Conservation (phyloP, 2,329 filamentous ascomycete species). For the Sphaerostilbella broomeana region DNA sequence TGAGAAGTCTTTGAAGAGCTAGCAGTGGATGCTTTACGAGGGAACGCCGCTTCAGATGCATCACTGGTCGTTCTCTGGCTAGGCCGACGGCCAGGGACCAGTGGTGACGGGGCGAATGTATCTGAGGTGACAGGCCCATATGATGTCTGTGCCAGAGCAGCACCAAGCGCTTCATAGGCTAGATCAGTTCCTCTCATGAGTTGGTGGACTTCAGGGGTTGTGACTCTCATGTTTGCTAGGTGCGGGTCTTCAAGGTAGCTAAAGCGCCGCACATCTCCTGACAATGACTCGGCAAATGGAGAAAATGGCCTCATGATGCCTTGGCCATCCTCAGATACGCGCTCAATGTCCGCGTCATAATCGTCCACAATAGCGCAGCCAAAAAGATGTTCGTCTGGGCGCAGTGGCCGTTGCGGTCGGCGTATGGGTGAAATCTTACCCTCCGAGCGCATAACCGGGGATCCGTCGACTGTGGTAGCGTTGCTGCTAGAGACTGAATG, state of each 20-base stretch:
- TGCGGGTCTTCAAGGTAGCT: constrained; percentile 7
- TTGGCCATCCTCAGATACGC: neutral
- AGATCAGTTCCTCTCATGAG: constrained; percentile 6
- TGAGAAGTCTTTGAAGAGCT: constrained; percentile 32
- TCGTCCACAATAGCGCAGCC: constrained; percentile 4
- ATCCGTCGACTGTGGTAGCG: neutral
- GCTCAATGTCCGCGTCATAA: neutral
- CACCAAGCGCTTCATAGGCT: constrained; percentile 8
- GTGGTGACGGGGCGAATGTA: constrained; percentile 1
- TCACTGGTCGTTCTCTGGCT: constrained; percentile 1
- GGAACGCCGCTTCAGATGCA: constrained; percentile 15
- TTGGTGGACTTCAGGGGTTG: neutral
- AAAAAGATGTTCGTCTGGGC: constrained; percentile 18
- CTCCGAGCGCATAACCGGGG: neutral
- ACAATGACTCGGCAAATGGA: constrained; percentile 6
- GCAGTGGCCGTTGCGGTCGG: constrained; percentile 17
- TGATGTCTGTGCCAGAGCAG: constrained; percentile 1
- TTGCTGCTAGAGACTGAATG: constrained; percentile 1
- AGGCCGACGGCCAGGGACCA: constrained; percentile 7
- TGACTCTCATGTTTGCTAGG: constrained; percentile 3
- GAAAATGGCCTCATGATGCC: constrained; percentile 7
- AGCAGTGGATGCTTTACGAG: constrained; percentile 30
- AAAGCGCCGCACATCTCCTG: neutral
- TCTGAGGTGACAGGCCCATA: constrained; percentile 5
- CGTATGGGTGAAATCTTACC: constrained; percentile 8